Evolutionary conservation across 805 yeast species (phyloP).

Genomic region (Yamadazyma insecticola): DNA sequence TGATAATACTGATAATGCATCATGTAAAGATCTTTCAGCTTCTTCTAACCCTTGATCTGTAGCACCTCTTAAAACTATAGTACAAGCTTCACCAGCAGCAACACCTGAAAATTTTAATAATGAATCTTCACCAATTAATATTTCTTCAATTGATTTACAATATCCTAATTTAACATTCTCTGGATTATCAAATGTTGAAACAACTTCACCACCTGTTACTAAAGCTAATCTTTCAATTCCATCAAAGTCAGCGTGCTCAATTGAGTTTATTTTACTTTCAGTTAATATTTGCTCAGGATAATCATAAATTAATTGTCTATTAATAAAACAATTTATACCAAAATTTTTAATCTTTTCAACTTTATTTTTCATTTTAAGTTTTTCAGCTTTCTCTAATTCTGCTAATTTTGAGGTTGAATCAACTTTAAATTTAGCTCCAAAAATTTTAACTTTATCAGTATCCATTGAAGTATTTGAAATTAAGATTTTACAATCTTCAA

Average conservation of each 20-base stretch:
- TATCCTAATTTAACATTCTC: constrained; percentile 80
- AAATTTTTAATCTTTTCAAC: constrained; percentile 86
- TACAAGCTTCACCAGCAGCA: constrained; percentile 93
- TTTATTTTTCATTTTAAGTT: constrained; percentile 85
- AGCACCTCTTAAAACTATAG: constrained; percentile 76
- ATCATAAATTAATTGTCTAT: constrained; percentile 94
- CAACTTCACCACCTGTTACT: constrained; percentile 98
- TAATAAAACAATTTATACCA: constrained; percentile 84
- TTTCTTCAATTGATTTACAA: constrained; percentile 87
- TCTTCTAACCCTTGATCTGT: constrained; percentile 45
- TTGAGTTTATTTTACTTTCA: constrained; percentile 81
- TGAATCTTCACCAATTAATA: constrained; percentile 87
- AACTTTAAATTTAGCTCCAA: constrained; percentile 96
- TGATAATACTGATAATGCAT: constrained; percentile 90
- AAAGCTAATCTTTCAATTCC: constrained; percentile 95
- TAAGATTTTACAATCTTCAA: constrained; percentile 79
- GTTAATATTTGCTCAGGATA: constrained; percentile 95
- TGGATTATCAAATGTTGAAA: constrained; percentile 91
- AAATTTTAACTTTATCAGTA: constrained; percentile 94
- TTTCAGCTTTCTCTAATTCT: constrained; percentile 90
- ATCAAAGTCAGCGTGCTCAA: constrained; percentile 97
- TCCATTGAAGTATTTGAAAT: constrained; percentile 96
- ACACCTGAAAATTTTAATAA: constrained; percentile 94
- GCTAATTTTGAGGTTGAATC: constrained; percentile 93
- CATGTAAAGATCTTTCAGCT: constrained; percentile 64